Evolutionary conservation across 192 early-diverging fungal species (phyloP).

Genomic region (Coemansia sp.): DNA sequence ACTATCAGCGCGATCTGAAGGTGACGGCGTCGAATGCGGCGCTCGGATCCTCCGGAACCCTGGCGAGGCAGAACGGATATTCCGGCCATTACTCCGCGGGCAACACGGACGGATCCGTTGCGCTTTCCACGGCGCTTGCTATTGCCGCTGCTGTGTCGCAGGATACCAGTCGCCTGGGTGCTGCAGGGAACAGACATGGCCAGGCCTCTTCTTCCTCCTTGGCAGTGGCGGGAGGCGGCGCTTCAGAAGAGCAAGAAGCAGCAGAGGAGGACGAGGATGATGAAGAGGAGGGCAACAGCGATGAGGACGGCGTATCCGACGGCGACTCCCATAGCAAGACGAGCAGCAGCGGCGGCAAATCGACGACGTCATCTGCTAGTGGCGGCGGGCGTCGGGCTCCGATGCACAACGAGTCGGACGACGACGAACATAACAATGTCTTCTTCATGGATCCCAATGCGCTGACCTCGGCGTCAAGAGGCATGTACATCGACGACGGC

Average conservation of each 20-base stretch:
- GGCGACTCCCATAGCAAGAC: background rate
- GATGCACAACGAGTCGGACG: slow-evolving; percentile 50
- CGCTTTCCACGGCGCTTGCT: slow-evolving; percentile 24
- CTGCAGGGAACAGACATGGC: background rate
- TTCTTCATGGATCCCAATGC: slow-evolving; percentile 51
- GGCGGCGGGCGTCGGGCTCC: slow-evolving; percentile 10
- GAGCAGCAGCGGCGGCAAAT: too few species aligned
- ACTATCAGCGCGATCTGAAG: slow-evolving; percentile 17
- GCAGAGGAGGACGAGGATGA: background rate
- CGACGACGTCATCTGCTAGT: background rate
- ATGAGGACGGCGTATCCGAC: slow-evolving; percentile 3
- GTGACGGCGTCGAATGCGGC: slow-evolving; percentile 2
- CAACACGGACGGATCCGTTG: slow-evolving; percentile 7
- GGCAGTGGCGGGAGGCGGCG: background rate
- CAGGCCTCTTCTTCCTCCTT: background rate
- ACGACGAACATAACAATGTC: slow-evolving; percentile 54
- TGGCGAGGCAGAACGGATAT: background rate
- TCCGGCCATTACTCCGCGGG: background rate
- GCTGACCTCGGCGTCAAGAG: slow-evolving; percentile 34
- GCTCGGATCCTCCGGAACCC: background rate
- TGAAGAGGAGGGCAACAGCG: background rate
- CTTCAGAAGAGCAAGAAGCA: background rate
- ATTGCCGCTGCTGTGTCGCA: slow-evolving; percentile 17
- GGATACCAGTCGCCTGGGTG: background rate
- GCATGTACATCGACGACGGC: slow-evolving; percentile 56